A percentile compares a stretch with the other conserved stretches of the same genome.
Conservation (phyloP, 345 rosid genomes). For the Tarenaya hassleriana region DNA sequence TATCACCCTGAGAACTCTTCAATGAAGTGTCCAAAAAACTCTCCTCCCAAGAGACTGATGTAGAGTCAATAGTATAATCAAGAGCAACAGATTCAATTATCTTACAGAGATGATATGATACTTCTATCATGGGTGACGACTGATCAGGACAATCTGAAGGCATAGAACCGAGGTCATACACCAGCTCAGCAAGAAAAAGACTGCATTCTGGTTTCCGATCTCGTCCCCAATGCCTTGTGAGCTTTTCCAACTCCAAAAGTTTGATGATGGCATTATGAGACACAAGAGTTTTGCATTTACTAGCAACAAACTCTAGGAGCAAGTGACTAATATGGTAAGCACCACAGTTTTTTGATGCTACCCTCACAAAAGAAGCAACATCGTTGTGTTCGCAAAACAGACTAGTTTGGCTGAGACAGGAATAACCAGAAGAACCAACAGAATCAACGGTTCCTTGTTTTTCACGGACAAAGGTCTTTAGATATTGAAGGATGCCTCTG, state of each 20-base stretch:
- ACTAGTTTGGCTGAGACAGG: constrained; percentile 33
- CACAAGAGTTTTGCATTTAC: constrained; percentile 32
- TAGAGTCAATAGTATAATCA: constrained; percentile 41
- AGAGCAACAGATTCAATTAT: constrained; percentile 82
- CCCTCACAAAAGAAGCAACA: constrained; percentile 51
- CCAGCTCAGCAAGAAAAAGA: constrained; percentile 89
- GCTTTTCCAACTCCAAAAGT: constrained; percentile 73
- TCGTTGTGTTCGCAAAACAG: constrained; percentile 41
- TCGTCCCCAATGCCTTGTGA: constrained; percentile 76
- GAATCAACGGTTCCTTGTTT: constrained; percentile 27
- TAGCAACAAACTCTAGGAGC: constrained; percentile 68
- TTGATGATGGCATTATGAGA: constrained; percentile 50
- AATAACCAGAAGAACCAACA: constrained; percentile 31
- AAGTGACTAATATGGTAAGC: constrained; percentile 87
- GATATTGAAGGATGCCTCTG: constrained; percentile 54
- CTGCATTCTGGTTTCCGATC: constrained; percentile 80
- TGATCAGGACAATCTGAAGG: constrained; percentile 42
- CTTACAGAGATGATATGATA: constrained; percentile 83
- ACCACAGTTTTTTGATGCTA: constrained; percentile 69
- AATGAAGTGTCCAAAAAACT: constrained; percentile 26
- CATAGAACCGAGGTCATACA: constrained; percentile 59
- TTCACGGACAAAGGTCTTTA: constrained; percentile 58
- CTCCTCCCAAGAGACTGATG: constrained; percentile 27
- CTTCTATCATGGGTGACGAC: constrained; percentile 55
- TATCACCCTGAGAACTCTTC: constrained; percentile 34